Evolutionary conservation across 805 yeast genomes (phyloP), one percentile per base, ranked within the genome.

Genomic region (Kodamaea hsintzibuensis): DNA sequence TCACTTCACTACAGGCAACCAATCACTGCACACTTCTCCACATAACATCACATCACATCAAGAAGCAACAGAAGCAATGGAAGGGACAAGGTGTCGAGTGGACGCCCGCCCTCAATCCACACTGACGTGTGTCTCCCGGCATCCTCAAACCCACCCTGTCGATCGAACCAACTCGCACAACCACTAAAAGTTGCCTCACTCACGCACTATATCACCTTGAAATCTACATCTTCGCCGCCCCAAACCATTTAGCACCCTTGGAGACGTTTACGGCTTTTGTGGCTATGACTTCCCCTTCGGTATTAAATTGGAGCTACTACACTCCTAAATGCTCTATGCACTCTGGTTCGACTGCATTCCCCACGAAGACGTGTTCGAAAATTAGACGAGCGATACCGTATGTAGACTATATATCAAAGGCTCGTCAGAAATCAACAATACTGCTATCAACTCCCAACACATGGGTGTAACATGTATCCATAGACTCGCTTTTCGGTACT

Each of bases 171-270:
- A 40, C 44, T 19, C 44, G 19, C 44, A 40, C 44, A 40, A 16
- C n/a, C 44, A 17, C 25, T 40, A 17, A n/a, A 17, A 17, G 25
- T 19, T 40, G 44, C 44, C 44, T 40, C 44, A 19, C 44, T 22
- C 25, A 40, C 25, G 44, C 44, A 40, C 25, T 12, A 7, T 6
- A 8, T 4, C 44, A 40, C 44, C 44, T 40, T 40, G 44, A 40
- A 40, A 40, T 39, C 44, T 40, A 14, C 44, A 17, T 40, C 44
- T 10, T 40, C 19, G 19, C 44, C 44, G 44, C 44, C 44, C 44
- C 44, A 40, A 40, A 40, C 44, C 44, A 40, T 16, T 40, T 40
- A 40, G 44, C 44, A 40, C 44, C 44, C 44, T 40, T 40, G 42
- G 19, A 40, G 44, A 40, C 44, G 44, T 40, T 40, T 40, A 13